Percentiles rank a stretch among this genome's conserved stretches.
These are phyloP conservation scores for Pythium pyrilobum DNA, from an alignment of 352 stramenopile genomes.

Conservation along the genomic window DNA sequence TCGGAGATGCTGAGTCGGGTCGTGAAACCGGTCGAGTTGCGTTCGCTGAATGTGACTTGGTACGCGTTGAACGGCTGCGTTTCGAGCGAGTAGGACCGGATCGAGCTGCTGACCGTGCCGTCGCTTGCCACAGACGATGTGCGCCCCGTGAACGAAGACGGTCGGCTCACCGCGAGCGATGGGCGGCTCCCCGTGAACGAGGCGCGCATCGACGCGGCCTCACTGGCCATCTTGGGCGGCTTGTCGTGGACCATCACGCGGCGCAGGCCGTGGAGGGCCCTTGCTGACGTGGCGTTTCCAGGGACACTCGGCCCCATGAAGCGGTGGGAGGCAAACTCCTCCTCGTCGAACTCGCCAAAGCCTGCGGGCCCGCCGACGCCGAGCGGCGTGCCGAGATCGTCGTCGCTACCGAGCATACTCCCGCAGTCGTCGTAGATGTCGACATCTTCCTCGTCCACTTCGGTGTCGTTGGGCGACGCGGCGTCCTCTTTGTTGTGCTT, in stretches of 20 bases:
- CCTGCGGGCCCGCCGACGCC: constrained; percentile 32
- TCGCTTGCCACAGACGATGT: too few relatives aligned
- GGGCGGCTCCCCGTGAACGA: constrained; percentile 14
- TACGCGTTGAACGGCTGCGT: constrained; percentile 36
- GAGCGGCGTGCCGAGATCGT: constrained; percentile 55
- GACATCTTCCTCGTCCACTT: constrained; percentile 24
- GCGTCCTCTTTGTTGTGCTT: constrained; percentile 2
- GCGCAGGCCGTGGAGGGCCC: constrained; percentile 51
- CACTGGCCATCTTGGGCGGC: constrained; percentile 59
- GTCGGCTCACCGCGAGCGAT: constrained; percentile 1
- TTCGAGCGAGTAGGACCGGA: constrained; percentile 15
- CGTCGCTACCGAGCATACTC: constrained; percentile 19
- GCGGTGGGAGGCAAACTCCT: constrained; percentile 40
- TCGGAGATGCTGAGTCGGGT: constrained; percentile 20
- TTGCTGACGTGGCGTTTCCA: constrained; percentile 30
- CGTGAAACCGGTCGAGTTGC: constrained; percentile 38
- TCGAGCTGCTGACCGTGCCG: not conserved
- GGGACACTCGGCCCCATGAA: constrained; percentile 57
- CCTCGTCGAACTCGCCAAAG: constrained; percentile 47
- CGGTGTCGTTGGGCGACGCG: constrained; percentile 18
- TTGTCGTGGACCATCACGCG: constrained; percentile 59
- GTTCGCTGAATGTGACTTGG: constrained; percentile 58
- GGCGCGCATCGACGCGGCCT: constrained; percentile 21
- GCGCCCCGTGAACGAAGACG: too few relatives aligned
- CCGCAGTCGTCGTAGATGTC: constrained; percentile 18